Percentiles rank a stretch among this genome's conserved stretches.
These are phyloP conservation scores for Diplosphaera chodatii DNA, from an alignment of 139 green algal genomes.

Conservation along the genomic window DNA sequence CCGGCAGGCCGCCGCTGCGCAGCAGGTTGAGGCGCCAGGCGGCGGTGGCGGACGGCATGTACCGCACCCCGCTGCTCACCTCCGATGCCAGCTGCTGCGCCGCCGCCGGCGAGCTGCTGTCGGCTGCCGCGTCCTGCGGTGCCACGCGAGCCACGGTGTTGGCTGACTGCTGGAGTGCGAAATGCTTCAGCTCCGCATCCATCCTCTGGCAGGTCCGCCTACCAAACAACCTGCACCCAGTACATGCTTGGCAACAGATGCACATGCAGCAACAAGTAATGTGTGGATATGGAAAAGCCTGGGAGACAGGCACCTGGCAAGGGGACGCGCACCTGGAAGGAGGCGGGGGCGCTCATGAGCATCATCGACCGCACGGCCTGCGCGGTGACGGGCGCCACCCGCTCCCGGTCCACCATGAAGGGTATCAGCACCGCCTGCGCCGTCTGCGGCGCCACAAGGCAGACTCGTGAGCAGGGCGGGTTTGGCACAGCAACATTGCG, in stretches of 20 bases:
- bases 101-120: background rate
- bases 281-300: conserved; percentile 2
- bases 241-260: too few species aligned
- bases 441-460: conserved; percentile 4
- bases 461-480: too few species aligned
- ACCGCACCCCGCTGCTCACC: background rate
- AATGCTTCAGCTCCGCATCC: too few species aligned
- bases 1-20: conserved; percentile 30
- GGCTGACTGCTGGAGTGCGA: too few species aligned
- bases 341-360: conserved; percentile 17
- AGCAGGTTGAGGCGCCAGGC: conserved; percentile 57
- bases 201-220: too few species aligned
- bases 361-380: conserved; percentile 26
- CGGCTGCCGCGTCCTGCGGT: background rate
- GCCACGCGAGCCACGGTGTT: background rate
- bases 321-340: conserved; percentile 12
- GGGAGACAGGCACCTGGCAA: too few species aligned
- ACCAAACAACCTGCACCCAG: too few species aligned
- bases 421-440: conserved; percentile 59
- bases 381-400: conserved; percentile 23
- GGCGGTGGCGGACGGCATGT: conserved; percentile 33
- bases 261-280: too few species aligned
- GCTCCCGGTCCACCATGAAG: conserved; percentile 54
- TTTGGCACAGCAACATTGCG: too few species aligned
- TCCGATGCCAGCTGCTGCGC: background rate